Conservation (phyloP, 2,329 filamentous ascomycete genomes). For the Pseudogymnoascus sp. region DNA sequence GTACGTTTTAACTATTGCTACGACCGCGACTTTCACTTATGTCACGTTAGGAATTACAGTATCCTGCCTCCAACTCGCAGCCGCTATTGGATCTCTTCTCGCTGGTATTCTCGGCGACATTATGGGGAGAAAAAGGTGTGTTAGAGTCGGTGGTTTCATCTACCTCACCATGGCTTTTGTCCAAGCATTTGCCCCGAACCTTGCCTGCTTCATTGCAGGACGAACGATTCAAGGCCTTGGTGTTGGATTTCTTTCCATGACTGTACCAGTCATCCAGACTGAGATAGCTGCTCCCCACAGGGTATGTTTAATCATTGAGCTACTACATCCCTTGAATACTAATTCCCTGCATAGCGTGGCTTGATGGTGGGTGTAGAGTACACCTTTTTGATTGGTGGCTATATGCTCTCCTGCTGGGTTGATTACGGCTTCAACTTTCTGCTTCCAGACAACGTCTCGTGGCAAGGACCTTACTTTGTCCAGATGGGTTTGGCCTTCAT, state of each 20-base stretch:
- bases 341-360: slow-evolving; percentile 19
- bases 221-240: slow-evolving; percentile 33
- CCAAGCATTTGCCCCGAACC: slow-evolving; percentile 27
- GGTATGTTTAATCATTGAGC: not conserved
- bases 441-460: slow-evolving; percentile 27
- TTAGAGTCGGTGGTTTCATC: slow-evolving; percentile 30
- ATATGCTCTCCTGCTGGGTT: slow-evolving; percentile 33
- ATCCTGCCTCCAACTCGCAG: slow-evolving; percentile 30
- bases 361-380: slow-evolving; percentile 34
- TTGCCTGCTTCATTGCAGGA: slow-evolving; percentile 32
- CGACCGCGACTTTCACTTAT: not conserved
- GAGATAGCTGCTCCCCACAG: slow-evolving; percentile 30
- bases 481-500: slow-evolving; percentile 29
- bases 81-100: slow-evolving; percentile 29
- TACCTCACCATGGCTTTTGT: slow-evolving; percentile 32
- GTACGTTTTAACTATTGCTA: not conserved
- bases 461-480: slow-evolving; percentile 27
- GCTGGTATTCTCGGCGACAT: slow-evolving; percentile 30
- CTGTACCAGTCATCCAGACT: slow-evolving; percentile 35
- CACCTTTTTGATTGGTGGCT: slow-evolving; percentile 30
- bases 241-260: slow-evolving; percentile 32
- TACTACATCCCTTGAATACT: not conserved
- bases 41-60: slow-evolving; percentile 25
- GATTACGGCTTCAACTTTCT: slow-evolving; percentile 32
- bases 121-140: slow-evolving; percentile 30